Percentiles rank a stretch among this genome's conserved stretches.
Evolutionary conservation across 2,329 filamentous ascomycete species (phyloP).

Genomic region (Diplocarpon rosae): DNA sequence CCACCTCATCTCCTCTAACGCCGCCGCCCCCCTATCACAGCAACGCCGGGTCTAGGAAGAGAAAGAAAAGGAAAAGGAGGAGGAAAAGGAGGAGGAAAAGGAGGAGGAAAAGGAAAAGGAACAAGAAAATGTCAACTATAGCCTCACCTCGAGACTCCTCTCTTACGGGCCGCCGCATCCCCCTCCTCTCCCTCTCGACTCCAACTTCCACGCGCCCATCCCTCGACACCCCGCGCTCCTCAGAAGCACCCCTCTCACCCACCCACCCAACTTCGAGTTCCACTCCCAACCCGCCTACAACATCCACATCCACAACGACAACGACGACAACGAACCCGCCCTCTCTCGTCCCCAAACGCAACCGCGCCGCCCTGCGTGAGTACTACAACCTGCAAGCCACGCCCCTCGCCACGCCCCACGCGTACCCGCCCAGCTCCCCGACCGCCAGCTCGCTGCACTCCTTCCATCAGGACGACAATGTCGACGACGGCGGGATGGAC

Average conservation of each 20-base stretch:
- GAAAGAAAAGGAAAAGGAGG: not conserved
- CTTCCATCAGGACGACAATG: conserved; percentile 5
- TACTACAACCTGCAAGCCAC: conserved; percentile 72
- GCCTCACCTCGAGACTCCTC: conserved; percentile 50
- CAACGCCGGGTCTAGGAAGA: too few relatives aligned
- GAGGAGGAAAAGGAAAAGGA: not conserved
- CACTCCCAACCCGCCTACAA: conserved; percentile 1
- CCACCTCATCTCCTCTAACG: not conserved
- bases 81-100: conserved; percentile 24
- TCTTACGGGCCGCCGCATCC: conserved; percentile 44
- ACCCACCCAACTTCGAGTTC: conserved; percentile 16
- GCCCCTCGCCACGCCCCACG: not conserved
- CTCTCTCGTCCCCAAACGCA: conserved; percentile 29
- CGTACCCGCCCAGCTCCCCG: conserved; percentile 13
- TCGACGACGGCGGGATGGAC: not conserved
- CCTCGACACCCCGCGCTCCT: conserved; percentile 53
- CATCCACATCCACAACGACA: too few relatives aligned
- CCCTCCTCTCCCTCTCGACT: conserved; percentile 45
- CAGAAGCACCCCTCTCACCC: conserved; percentile 42
- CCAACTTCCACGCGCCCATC: conserved; percentile 66
- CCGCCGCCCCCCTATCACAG: too few relatives aligned
- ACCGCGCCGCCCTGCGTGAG: conserved; percentile 79
- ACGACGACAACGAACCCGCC: too few relatives aligned
- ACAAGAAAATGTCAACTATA: conserved; percentile 54
- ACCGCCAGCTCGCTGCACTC: conserved; percentile 9